Evolutionary conservation across 345 rosid genomes (phyloP), one percentile per base, ranked within the genome.

Genomic region (Microthlaspi erraticum): DNA sequence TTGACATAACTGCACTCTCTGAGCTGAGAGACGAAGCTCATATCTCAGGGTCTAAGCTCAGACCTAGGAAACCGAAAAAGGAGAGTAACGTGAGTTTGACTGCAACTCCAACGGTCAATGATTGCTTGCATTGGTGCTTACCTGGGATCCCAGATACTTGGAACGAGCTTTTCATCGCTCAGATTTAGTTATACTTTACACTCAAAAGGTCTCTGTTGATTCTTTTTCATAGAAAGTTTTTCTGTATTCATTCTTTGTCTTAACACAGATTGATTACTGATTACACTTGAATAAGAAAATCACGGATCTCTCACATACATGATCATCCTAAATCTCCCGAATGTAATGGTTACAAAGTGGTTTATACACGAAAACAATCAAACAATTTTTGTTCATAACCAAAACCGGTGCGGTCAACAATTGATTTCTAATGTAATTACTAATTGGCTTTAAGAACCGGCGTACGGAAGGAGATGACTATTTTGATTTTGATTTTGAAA

Each of bases 71-170:
- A 63, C 83, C 88, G 0, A 78, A 71, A 11, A 85, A 82, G 68
- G 83, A 76, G 41, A 73, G 78, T 10, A 88, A 80, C 70, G 79
- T 75, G 5, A 85, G 73, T 5, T 39, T 43, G 14, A 65, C 66
- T 73, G 54, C 77, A n/a, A 65, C 66, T 73, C 60, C 77, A 19
- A 23, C 53, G 8, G 77, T 78, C 18, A 81, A 85, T 13, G 98
- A 93, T 77, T 93, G 97, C 89, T 82, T 90, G 82, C 98, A 93
- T 70, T 93, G 98, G 97, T 93, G 97, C 84, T 78, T 93, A 48
- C 98, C 96, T 0, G 97, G 97, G 63, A 62, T 90, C 55, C 97
- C 97, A 0, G 97, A 90, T 60, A 81, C 89, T 5, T 90, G 97
- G 97, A 90, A 88, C 70, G 92, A 86, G 63, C 74, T 90, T 38